phyloP scores from a whole-genome alignment of 768 basidiomycete genomes.

The Tylopilus balloui region DNA sequence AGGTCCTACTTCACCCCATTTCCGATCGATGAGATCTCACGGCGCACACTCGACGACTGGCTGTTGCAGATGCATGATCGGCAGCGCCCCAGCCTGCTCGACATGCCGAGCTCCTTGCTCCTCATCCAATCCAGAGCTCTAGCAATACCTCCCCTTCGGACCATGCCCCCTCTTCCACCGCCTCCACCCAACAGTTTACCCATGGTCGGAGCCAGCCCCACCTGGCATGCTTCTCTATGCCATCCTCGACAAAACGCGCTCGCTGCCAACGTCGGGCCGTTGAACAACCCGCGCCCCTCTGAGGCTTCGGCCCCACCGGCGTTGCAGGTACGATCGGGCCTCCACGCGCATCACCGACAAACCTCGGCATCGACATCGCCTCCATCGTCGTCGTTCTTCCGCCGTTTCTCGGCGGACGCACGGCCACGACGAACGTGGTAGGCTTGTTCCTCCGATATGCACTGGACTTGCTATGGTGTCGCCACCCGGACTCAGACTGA shows the following conservation, averaged over 20 bases:
- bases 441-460: slow-evolving; percentile 49
- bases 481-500: slow-evolving; percentile 46
- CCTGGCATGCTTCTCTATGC: slow-evolving; percentile 41
- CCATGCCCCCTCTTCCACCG: slow-evolving; percentile 38
- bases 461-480: slow-evolving; percentile 32
- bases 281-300: background rate
- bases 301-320: too few relatives aligned
- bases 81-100: slow-evolving; percentile 35
- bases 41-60: too few relatives aligned
- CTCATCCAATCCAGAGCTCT: slow-evolving; percentile 37
- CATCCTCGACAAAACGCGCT: slow-evolving; percentile 47
- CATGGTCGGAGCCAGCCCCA: slow-evolving; percentile 35
- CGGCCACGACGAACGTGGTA: slow-evolving; percentile 50
- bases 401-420: slow-evolving; percentile 60
- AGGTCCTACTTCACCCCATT: slow-evolving; percentile 18
- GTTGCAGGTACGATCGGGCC: slow-evolving; percentile 53
- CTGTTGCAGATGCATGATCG: background rate
- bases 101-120: slow-evolving; percentile 40
- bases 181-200: slow-evolving; percentile 36
- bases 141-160: slow-evolving; percentile 46
- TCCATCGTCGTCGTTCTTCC: slow-evolving; percentile 51
- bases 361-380: slow-evolving; percentile 52
- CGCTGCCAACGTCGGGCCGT: background rate
- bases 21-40: background rate
- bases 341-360: slow-evolving; percentile 40